These are phyloP conservation scores for Samsoniella hepiali DNA, from an alignment of 2,329 filamentous ascomycete species.

Conservation along the genomic window DNA sequence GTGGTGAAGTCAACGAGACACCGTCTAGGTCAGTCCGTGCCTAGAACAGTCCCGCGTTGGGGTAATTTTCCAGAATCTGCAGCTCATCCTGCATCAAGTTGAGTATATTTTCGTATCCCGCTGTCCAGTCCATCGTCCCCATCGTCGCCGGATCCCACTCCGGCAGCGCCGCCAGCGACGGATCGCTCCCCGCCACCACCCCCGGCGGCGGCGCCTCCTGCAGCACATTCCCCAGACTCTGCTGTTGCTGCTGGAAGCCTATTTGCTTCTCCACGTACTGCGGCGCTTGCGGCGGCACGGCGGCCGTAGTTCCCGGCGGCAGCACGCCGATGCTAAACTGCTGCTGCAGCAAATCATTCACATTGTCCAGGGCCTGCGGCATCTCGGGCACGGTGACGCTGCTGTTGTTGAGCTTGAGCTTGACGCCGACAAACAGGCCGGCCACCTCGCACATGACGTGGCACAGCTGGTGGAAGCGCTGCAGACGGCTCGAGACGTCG, in stretches of 20 bases:
- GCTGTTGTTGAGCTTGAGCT: slow-evolving; percentile 18
- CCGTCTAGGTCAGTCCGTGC: too few species aligned
- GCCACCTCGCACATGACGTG: slow-evolving; percentile 60
- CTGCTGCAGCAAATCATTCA: slow-evolving; percentile 39
- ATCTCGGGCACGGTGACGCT: slow-evolving; percentile 30
- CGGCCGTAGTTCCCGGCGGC: not conserved
- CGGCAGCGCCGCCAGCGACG: not conserved
- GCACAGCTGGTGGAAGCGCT: slow-evolving; percentile 59
- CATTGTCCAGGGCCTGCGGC: slow-evolving; percentile 44
- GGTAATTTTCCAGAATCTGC: slow-evolving; percentile 14
- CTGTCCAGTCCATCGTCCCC: slow-evolving; percentile 15
- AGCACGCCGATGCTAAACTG: not conserved
- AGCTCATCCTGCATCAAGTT: slow-evolving; percentile 16
- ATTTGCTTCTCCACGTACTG: not conserved
- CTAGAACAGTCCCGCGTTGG: slow-evolving; percentile 4
- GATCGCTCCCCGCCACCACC: not conserved
- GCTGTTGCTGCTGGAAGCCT: not conserved
- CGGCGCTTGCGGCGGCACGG: not conserved
- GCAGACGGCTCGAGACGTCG: slow-evolving; percentile 53
- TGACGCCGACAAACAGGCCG: slow-evolving; percentile 59
- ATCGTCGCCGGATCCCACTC: slow-evolving; percentile 8
- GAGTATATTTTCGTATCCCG: slow-evolving; percentile 15
- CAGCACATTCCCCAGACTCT: not conserved
- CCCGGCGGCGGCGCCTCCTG: not conserved
- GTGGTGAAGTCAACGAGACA: not conserved